Base-by-base conservation (phyloP, 306 rosid genomes). In the Erythrophleum fordii region DNA sequence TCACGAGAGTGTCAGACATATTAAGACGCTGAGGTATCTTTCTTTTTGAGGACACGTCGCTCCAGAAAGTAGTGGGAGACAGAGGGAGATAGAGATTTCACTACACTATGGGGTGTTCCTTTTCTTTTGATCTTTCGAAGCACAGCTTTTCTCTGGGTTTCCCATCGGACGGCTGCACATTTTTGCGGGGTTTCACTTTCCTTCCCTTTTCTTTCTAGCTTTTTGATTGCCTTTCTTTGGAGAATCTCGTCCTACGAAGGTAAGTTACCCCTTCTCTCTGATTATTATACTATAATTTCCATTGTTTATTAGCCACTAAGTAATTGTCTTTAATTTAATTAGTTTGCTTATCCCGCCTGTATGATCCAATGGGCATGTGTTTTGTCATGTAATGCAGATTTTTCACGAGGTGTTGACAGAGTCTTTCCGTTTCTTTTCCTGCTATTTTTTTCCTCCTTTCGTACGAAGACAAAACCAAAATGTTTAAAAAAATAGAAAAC, bases 41-140 rank as follows among this genome's bases (percentile, higher is more conserved):
- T 85, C 86, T 73, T 80, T 90, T 84, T 70, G 11, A 83, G 80
- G 91, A 85, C 97, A 85, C 95, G 88, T 90, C 82, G 87, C 97
- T 87, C 93, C 92, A 88, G 66, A 87, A 80, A 88, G 86, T 77
- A 75, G 59, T 59, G 67, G 85, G 68, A 69, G 84, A 79, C 84
- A 80, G 59, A 79, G 31, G 58, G 61, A 81, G 67, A 45, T 67
- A 2, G 45, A 69, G 59, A 56, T 78, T 83, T 79, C 75, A 76
- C 83, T 17, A 5, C 6, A 17, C 70, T 18, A 3, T 65, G 67
- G 22, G 20, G 1, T 67, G 29, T 70, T 25, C 7, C 55, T 17
- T 12, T 59, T 68, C 49, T 67, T 69, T 73, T 78, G 73, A 67
- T n/a, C 29, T 64, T 31, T 55, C 58, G 66, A 61, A 73, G 11